phyloP scores from a whole-genome alignment of 805 yeast genomes.

The Yarrowia bubula region DNA sequence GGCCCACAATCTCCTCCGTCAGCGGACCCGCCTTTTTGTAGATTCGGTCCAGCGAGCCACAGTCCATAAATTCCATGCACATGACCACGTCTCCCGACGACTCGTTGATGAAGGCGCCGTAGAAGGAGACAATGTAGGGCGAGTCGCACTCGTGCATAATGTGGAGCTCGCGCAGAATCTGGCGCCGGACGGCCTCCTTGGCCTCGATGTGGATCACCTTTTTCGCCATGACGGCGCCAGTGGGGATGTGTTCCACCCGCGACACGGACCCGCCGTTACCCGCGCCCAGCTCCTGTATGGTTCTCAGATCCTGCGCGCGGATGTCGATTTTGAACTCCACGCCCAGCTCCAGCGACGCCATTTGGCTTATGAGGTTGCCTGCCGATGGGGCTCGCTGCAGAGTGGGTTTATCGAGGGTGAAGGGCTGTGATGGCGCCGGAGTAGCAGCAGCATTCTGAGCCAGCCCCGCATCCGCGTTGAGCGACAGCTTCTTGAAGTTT shows the following conservation, averaged over 20 bases:
- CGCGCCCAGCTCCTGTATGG: conserved; percentile 75
- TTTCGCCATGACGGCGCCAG: conserved; percentile 84
- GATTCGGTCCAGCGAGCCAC: conserved; percentile 82
- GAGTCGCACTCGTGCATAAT: conserved; percentile 85
- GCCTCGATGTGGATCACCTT: conserved; percentile 84
- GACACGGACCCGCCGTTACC: conserved; percentile 94
- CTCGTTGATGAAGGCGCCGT: conserved; percentile 79
- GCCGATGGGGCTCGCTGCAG: conserved; percentile 21
- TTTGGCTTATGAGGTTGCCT: conserved; percentile 34
- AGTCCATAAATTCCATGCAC: conserved; percentile 97
- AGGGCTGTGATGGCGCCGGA: neutral
- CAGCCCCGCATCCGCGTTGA: conserved; percentile 33
- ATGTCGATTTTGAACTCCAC: conserved; percentile 54
- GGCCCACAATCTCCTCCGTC: conserved; percentile 89
- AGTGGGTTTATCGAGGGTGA: conserved; percentile 26
- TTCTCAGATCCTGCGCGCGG: conserved; percentile 65
- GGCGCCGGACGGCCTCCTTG: conserved; percentile 72
- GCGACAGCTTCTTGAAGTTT: conserved; percentile 57
- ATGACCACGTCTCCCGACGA: conserved; percentile 66
- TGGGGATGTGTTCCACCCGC: conserved; percentile 84
- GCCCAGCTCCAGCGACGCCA: conserved; percentile 52
- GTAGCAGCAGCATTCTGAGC: conserved; percentile 16
- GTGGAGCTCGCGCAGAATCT: conserved; percentile 81
- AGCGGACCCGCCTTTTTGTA: conserved; percentile 83
- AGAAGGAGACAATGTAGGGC: conserved; percentile 82